Base-by-base conservation (phyloP, 768 basidiomycete genomes). In the Hygrophorus russula region DNA sequence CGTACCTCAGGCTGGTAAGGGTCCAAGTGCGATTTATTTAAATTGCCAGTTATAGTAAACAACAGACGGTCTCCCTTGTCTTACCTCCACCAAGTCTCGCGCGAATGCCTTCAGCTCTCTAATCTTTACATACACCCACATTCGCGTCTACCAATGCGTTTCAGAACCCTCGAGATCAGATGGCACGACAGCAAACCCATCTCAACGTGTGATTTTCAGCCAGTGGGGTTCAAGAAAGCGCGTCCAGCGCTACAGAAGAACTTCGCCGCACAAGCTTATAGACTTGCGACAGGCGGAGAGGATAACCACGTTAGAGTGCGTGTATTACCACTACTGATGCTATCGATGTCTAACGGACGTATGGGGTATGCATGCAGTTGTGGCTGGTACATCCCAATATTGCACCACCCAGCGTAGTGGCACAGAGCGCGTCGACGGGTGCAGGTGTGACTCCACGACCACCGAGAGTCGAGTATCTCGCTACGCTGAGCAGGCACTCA, bases 151-250 rank as follows among this genome's bases (percentile, higher is more conserved):
- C 15, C 43, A 56, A 92, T 92, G 88, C 81, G 87, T 48, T 87
- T 85, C 59, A 76, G 85, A 47, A 90, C 89, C 3, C 76, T 93
- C 36, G 91, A 93, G 67, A 96, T 96, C 57, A 76, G 92, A 50
- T 96, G 91, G 91, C 91, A 96, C 70, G 91, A 92, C 68, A 80
- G 74, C 60, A 89, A 89, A 57, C 91, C 91, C 36, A 93, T 99
- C 62, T 93, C 90, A 35, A 88, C 91, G 12, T 90, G 88, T 61
- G 96, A 99, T 69, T 96, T 96, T 57, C 96, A 98, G 58, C 82
- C 89, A 14, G 58, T 80, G 27, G 66, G 84, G 0, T 86, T 73
- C 69, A 87, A 85, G 69, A 84, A 80, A 61, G 80, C 84, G 65
- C 78, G 82, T 63, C 81, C 82, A 13, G 55, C 55, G 15, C 64